Conservation (phyloP, 345 rosid genomes). For the Cardiospermum halicacabum region DNA sequence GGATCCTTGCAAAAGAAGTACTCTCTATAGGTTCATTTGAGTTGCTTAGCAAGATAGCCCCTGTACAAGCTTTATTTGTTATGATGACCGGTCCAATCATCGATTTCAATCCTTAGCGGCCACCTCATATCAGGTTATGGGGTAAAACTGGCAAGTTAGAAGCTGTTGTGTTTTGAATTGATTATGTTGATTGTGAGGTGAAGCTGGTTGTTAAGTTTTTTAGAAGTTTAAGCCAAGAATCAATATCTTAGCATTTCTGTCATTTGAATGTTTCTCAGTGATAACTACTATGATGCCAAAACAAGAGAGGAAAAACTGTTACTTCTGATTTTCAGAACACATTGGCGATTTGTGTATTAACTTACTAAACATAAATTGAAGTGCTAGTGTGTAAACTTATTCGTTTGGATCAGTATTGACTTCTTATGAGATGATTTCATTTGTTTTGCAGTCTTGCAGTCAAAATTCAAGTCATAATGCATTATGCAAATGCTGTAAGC, state of each 20-base stretch:
- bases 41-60: slow-evolving; percentile 87
- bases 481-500: slow-evolving; percentile 54
- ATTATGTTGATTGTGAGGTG: background rate
- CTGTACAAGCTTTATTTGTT: slow-evolving; percentile 88
- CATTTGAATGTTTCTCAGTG: too few relatives aligned
- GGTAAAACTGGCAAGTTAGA: slow-evolving; percentile 74
- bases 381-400: background rate
- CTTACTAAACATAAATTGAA: background rate
- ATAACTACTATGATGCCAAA: background rate
- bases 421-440: background rate
- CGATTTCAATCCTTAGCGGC: slow-evolving; percentile 64
- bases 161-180: background rate
- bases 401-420: background rate
- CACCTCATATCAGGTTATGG: slow-evolving; percentile 53
- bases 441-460: slow-evolving; percentile 63
- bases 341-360: background rate
- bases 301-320: too few relatives aligned
- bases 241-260: background rate
- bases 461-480: slow-evolving; percentile 67
- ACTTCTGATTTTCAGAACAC: background rate
- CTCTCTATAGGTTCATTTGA: slow-evolving; percentile 93
- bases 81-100: slow-evolving; percentile 76
- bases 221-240: background rate
- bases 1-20: slow-evolving; percentile 92
- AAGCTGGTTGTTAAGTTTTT: background rate